These are phyloP conservation scores for Candida quercuum DNA, from an alignment of 805 yeast genomes.

Conservation along the genomic window DNA sequence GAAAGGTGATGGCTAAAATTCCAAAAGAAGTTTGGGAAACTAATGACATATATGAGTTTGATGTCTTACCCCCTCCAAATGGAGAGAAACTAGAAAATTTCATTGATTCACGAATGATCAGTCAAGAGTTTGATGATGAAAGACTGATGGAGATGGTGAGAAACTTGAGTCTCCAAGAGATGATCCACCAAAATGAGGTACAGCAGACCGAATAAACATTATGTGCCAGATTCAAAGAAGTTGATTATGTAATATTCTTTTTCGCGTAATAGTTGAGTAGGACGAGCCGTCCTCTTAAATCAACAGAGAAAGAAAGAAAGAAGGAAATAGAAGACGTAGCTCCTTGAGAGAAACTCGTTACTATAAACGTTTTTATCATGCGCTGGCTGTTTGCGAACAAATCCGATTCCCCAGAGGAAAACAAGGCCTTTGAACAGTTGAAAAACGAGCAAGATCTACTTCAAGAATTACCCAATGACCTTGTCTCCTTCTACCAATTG, in stretches of 20 bases:
- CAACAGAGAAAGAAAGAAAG: too few species aligned
- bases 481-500: not conserved
- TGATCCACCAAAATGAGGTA: conserved; percentile 1
- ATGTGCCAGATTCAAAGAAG: too few species aligned
- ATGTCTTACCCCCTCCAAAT: conserved; percentile 59
- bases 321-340: too few species aligned
- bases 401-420: not conserved
- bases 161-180: conserved; percentile 23
- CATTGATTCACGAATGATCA: conserved; percentile 26
- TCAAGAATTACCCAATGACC: not conserved
- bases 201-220: not conserved
- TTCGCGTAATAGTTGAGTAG: too few species aligned
- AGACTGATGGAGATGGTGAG: conserved; percentile 22
- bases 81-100: conserved; percentile 30
- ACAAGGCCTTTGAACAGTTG: not conserved
- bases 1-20: conserved; percentile 61
- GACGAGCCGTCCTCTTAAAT: too few species aligned
- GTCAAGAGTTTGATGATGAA: conserved; percentile 16
- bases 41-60: conserved; percentile 63
- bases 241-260: too few species aligned
- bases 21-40: conserved; percentile 58
- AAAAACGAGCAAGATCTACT: not conserved
- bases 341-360: not conserved
- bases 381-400: not conserved
- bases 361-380: not conserved